A percentile compares a stretch with the other conserved stretches of the same genome.
These are phyloP conservation scores for Amniculicola lignicola DNA, from an alignment of 495 filamentous ascomycete species.

Conservation along the genomic window DNA sequence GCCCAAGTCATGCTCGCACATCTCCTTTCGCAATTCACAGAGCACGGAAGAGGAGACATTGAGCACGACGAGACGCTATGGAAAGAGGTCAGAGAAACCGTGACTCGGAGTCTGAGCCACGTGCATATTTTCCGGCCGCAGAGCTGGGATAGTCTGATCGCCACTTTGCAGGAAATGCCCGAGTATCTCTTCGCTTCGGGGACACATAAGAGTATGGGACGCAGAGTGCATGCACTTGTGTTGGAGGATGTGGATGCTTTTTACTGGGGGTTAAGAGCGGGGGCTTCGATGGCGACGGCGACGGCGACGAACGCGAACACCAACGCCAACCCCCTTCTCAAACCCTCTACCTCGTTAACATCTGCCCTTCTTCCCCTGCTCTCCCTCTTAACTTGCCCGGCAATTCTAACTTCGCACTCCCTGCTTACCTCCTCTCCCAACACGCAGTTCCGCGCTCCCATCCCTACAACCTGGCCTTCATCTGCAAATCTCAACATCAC, in stretches of 20 bases:
- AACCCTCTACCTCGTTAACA: neutral
- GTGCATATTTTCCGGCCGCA: slow-evolving; percentile 56
- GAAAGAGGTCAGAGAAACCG: slow-evolving; percentile 2
- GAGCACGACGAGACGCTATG: neutral
- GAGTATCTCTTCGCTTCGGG: slow-evolving; percentile 51
- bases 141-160: slow-evolving; percentile 50
- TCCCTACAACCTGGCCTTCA: slow-evolving; percentile 52
- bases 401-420: slow-evolving; percentile 9
- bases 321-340: neutral
- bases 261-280: slow-evolving; percentile 54
- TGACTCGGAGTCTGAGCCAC: slow-evolving; percentile 36
- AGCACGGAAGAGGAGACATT: neutral
- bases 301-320: neutral
- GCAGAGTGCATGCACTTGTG: slow-evolving; percentile 50
- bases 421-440: neutral
- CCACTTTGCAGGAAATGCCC: slow-evolving; percentile 50
- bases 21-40: slow-evolving; percentile 14
- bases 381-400: slow-evolving; percentile 3
- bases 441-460: slow-evolving; percentile 1
- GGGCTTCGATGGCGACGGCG: slow-evolving; percentile 6
- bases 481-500: slow-evolving; percentile 44
- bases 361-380: neutral
- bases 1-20: slow-evolving; percentile 37
- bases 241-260: slow-evolving; percentile 58
- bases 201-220: slow-evolving; percentile 49